Conservation (phyloP, 345 rosid species). For the Excoecaria agallocha region DNA sequence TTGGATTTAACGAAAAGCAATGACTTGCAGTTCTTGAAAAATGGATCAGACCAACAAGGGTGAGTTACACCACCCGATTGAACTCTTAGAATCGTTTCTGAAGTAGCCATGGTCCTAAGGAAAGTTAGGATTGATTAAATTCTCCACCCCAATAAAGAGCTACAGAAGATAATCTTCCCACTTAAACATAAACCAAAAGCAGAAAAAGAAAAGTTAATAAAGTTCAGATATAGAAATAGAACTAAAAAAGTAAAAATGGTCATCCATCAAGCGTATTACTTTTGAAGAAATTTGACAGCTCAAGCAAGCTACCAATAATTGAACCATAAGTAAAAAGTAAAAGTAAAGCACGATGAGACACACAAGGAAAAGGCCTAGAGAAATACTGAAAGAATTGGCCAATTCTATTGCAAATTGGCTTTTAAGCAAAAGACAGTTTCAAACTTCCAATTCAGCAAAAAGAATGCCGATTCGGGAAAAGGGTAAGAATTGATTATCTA, state of each 20-base stretch:
- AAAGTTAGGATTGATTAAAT: neutral
- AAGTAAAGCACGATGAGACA: neutral
- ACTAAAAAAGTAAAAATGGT: neutral
- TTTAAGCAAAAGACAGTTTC: too few relatives aligned
- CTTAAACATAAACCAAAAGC: neutral
- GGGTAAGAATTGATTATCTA: neutral
- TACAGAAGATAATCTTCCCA: neutral
- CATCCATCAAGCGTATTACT: neutral
- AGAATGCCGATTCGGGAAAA: neutral
- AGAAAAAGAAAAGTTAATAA: neutral
- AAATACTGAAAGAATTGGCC: neutral
- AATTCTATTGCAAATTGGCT: neutral
- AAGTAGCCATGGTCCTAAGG: conserved; percentile 36
- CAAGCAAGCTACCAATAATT: neutral
- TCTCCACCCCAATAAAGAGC: neutral
- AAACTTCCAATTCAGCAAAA: too few relatives aligned
- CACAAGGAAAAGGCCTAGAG: neutral
- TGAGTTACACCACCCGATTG: conserved; percentile 27
- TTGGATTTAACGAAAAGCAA: conserved; percentile 18
- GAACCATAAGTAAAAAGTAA: neutral
- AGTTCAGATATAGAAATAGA: neutral
- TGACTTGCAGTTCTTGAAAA: conserved; percentile 25
- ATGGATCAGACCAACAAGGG: conserved; percentile 19
- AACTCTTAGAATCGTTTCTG: conserved; percentile 39
- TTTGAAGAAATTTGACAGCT: neutral